Evolutionary conservation across 2,329 filamentous ascomycete species (phyloP).

Genomic region (Verticillium zaregamsianum): DNA sequence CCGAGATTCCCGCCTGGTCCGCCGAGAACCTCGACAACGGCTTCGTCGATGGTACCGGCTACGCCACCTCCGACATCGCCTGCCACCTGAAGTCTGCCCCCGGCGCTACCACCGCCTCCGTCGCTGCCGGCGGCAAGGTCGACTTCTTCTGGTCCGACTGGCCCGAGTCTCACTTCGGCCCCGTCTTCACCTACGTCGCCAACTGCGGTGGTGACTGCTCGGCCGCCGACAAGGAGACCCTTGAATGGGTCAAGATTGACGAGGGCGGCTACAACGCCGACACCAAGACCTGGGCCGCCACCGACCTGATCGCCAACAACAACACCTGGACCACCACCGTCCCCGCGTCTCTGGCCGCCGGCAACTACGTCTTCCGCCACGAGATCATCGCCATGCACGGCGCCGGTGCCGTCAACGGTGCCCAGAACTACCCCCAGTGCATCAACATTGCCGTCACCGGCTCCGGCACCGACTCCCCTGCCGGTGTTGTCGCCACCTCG

Average conservation of each 20-base stretch:
- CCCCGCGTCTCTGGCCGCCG: constrained; percentile 24
- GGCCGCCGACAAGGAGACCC: constrained; percentile 43
- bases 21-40: constrained; percentile 43
- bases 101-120: constrained; percentile 29
- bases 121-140: constrained; percentile 35
- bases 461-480: constrained; percentile 26
- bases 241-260: constrained; percentile 63
- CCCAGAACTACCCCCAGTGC: constrained; percentile 49
- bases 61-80: constrained; percentile 36
- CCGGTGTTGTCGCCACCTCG: constrained; percentile 23
- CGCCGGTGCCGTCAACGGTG: constrained; percentile 35
- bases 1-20: constrained; percentile 31
- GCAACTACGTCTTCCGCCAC: constrained; percentile 45
- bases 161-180: constrained; percentile 41
- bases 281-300: constrained; percentile 27
- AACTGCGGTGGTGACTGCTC: constrained; percentile 54
- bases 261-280: constrained; percentile 46
- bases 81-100: constrained; percentile 38
- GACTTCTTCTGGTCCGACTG: constrained; percentile 36
- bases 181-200: constrained; percentile 61
- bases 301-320: constrained; percentile 36
- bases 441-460: constrained; percentile 42
- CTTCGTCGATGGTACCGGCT: constrained; percentile 40
- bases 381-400: constrained; percentile 49
- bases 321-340: constrained; percentile 28